phyloP scores from a whole-genome alignment of 1,284 basidiomycete species.

The Phlebopus sp. region DNA sequence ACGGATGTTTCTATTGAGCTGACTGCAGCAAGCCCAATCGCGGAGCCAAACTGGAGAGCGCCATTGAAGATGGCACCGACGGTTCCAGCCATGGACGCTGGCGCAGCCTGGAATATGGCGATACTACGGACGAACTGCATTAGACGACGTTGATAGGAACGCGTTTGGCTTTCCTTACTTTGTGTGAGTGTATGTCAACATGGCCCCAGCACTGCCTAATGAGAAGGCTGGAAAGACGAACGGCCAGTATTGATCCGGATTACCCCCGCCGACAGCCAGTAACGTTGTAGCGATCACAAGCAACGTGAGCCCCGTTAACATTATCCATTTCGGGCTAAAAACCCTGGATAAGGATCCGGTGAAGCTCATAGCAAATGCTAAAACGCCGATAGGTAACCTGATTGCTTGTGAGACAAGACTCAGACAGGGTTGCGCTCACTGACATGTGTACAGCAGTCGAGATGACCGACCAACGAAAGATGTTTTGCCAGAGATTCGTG shows the following conservation, averaged over 20 bases:
- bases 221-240: slow-evolving; percentile 44
- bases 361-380: slow-evolving; percentile 34
- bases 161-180: slow-evolving; percentile 26
- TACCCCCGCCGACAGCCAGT: slow-evolving; percentile 39
- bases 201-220: slow-evolving; percentile 37
- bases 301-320: slow-evolving; percentile 39
- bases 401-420: slow-evolving; percentile 9
- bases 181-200: slow-evolving; percentile 25
- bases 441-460: slow-evolving; percentile 27
- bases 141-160: slow-evolving; percentile 1
- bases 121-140: slow-evolving; percentile 33
- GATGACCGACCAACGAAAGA: slow-evolving; percentile 29
- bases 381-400: slow-evolving; percentile 39
- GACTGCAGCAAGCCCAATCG: slow-evolving; percentile 42
- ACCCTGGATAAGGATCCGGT: slow-evolving; percentile 38
- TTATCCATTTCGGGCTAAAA: slow-evolving; percentile 43
- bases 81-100: slow-evolving; percentile 43
- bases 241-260: slow-evolving; percentile 42
- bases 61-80: slow-evolving; percentile 52
- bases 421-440: slow-evolving; percentile 8
- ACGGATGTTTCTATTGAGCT: slow-evolving; percentile 44
- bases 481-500: slow-evolving; percentile 29
- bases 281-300: slow-evolving; percentile 41
- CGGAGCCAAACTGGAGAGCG: slow-evolving; percentile 46
- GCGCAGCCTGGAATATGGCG: slow-evolving; percentile 45